Percentiles rank a stretch among this genome's conserved stretches.
Conservation (phyloP, 495 filamentous ascomycete genomes). For the Aspergillus haitiensis region DNA sequence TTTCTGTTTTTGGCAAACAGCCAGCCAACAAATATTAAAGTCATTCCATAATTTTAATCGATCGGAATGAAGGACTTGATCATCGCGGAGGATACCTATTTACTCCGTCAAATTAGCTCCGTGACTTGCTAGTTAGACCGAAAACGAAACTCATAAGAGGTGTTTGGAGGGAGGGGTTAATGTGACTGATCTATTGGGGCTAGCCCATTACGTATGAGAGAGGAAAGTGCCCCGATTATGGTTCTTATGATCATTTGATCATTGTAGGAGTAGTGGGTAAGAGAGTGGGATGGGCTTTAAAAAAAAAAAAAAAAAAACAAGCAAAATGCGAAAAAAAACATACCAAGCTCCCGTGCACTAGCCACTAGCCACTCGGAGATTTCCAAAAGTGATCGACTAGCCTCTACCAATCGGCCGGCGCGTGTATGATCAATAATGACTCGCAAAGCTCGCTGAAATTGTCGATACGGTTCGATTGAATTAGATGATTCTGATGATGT, state of each 20-base stretch:
- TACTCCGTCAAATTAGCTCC: conserved; percentile 31
- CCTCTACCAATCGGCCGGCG: conserved; percentile 69
- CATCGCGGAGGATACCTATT: conserved; percentile 70
- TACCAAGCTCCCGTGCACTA: conserved; percentile 82
- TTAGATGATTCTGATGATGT: conserved; percentile 34
- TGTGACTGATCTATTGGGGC: conserved; percentile 6
- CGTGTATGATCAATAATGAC: conserved; percentile 74
- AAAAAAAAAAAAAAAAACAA: background rate
- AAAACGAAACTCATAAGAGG: background rate
- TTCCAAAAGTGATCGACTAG: conserved; percentile 68
- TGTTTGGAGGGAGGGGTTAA: background rate
- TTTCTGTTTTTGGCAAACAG: conserved; percentile 81
- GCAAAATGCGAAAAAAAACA: conserved; percentile 37
- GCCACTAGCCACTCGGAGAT: conserved; percentile 85
- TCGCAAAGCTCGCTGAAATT: conserved; percentile 72
- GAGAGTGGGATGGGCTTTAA: background rate
- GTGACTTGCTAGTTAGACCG: background rate
- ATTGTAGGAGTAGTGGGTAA: conserved; percentile 3
- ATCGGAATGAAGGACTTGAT: conserved; percentile 66
- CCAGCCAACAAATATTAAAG: conserved; percentile 94
- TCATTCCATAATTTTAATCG: conserved; percentile 86
- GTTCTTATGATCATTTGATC: too few species aligned
- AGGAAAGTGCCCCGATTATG: background rate
- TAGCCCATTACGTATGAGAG: background rate
- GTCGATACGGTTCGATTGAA: conserved; percentile 65